Evolutionary conservation across 768 basidiomycete genomes (phyloP), one percentile per base, ranked within the genome.

Genomic region (Tylopilus plumbeoviolaceoides): DNA sequence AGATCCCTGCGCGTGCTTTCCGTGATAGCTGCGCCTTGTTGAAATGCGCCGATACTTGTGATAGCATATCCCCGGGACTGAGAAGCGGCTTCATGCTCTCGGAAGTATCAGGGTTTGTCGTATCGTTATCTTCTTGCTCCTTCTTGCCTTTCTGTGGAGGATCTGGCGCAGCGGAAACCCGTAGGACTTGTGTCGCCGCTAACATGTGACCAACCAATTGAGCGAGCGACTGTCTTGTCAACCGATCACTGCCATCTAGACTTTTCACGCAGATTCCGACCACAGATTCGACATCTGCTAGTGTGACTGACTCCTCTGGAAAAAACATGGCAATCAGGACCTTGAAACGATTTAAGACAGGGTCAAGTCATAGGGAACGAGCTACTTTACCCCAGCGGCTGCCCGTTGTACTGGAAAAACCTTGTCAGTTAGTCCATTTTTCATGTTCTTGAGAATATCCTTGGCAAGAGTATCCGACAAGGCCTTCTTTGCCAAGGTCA

Each of bases 401-500:
- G 83, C 91, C 21, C 95, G 83, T 64, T 97, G 91, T 17, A 98
- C 80, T 6, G 91, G 81, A 4, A 92, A 73, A 7, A 86, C 84
- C 70, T 91, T 94, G 69, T 98, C 95, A 0, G 76, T 76, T 1
- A 98, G 72, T 1, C 81, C 83, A 35, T 78, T 76, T 61, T 80
- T 84, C 75, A 89, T 85, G 57, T 89, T 84, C 70, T 95, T 98
- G 48, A 90, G 63, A 43, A 95, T 79, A 61, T 99, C 97, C 64
- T 82, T 93, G 49, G 78, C 69, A 3, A 82, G 73, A 5, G 84
- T 73, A 54, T 99, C 95, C 0, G 89, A 83, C 1, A 95, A 77
- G 0, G 92, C 92, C 48, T 86, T 85, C 56, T 87, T 93, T 0
- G 91, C 92, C 1, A 84, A 85, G 10, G 69, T 69, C n/a, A 97